Evolutionary conservation across 2,329 filamentous ascomycete species (phyloP).

Genomic region (Fusarium neocosmosporiellum): DNA sequence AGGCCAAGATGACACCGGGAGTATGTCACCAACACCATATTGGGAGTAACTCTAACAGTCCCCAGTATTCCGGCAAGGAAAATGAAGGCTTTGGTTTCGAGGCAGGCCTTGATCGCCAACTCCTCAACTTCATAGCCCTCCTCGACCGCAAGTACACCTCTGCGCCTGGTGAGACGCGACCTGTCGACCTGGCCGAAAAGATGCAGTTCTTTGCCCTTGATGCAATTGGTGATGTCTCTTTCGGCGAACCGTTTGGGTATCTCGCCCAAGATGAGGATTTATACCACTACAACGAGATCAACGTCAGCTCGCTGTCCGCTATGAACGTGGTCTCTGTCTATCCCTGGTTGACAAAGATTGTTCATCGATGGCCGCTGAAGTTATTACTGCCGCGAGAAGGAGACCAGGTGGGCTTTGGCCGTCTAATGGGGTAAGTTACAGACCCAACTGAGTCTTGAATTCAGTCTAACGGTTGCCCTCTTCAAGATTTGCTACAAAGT

Average conservation of each 20-base stretch:
- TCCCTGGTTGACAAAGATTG: constrained; percentile 49
- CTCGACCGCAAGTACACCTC: constrained; percentile 61
- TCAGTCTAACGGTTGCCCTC: neutral
- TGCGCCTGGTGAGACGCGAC: constrained; percentile 45
- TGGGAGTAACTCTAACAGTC: neutral
- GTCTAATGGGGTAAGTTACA: constrained; percentile 50
- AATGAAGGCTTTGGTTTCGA: constrained; percentile 58
- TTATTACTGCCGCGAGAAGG: constrained; percentile 50
- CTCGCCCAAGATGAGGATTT: constrained; percentile 61
- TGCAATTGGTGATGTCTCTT: constrained; percentile 63
- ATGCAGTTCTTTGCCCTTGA: constrained; percentile 66
- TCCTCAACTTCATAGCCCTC: constrained; percentile 55
- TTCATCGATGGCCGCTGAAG: constrained; percentile 52
- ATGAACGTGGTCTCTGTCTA: constrained; percentile 53
- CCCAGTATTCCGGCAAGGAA: constrained; percentile 63
- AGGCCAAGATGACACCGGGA: constrained; percentile 57
- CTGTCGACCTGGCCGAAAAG: constrained; percentile 61
- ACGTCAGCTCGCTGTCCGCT: constrained; percentile 52
- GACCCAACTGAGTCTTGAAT: rapidly evolving
- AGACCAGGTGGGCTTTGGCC: constrained; percentile 53
- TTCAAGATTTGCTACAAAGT: constrained; percentile 29
- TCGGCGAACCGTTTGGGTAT: constrained; percentile 64
- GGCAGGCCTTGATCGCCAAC: constrained; percentile 53
- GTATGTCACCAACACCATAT: constrained; percentile 42
- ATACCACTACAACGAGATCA: constrained; percentile 58